Evolutionary conservation across 495 filamentous ascomycete genomes (phyloP).

Genomic region (Penicillium odoratum): DNA sequence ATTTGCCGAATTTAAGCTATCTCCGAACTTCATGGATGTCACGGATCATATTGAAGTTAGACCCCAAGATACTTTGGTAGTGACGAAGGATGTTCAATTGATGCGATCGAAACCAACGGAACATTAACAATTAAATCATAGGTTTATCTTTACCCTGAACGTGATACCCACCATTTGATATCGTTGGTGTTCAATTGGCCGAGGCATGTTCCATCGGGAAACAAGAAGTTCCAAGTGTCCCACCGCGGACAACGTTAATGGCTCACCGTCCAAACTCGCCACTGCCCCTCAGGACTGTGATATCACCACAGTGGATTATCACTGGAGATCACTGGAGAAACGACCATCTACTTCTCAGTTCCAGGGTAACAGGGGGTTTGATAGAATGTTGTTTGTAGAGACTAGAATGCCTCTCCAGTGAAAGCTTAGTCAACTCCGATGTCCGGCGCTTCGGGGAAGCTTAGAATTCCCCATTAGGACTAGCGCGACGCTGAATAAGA

Average conservation of each 20-base stretch:
- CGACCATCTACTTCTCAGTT: background rate
- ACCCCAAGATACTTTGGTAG: background rate
- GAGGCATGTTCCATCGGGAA: conserved; percentile 19
- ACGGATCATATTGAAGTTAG: background rate
- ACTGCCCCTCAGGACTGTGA: conserved; percentile 14
- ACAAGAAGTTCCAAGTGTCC: conserved; percentile 17
- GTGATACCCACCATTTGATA: conserved; percentile 28
- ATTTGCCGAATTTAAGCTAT: conserved; percentile 7
- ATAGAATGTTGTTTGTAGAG: background rate
- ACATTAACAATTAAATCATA: conserved; percentile 13
- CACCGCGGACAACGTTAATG: conserved; percentile 25
- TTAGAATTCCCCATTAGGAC: conserved; percentile 16
- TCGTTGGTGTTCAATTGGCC: conserved; percentile 26
- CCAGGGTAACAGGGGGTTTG: background rate
- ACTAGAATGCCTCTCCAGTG: background rate
- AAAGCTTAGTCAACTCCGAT: conserved; percentile 25
- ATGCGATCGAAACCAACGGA: background rate
- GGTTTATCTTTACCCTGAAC: conserved; percentile 15
- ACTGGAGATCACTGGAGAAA: background rate
- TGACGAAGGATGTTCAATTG: background rate
- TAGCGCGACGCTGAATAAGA: conserved; percentile 26
- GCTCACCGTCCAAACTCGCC: conserved; percentile 11
- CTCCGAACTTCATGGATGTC: conserved; percentile 2
- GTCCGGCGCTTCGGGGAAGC: conserved; percentile 24
- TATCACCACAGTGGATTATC: conserved; percentile 12